Conservation (phyloP, 2,329 filamentous ascomycete genomes). For the Colletotrichum navitas region DNA sequence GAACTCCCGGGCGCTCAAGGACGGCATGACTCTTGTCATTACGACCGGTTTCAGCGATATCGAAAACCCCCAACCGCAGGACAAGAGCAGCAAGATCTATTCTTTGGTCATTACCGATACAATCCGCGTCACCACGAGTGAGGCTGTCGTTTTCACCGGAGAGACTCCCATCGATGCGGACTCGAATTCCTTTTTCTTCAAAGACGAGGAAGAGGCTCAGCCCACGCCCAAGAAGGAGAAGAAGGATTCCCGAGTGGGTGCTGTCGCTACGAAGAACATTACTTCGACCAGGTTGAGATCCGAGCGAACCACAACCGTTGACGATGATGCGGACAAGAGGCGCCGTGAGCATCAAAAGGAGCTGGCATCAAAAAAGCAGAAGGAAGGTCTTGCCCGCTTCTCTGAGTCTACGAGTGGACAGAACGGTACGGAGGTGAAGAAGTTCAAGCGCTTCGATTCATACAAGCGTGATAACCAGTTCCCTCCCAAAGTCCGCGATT, state of each 20-base stretch:
- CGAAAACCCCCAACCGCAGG: conserved; percentile 86
- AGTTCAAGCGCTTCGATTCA: conserved; percentile 98
- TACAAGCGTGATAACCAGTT: conserved; percentile 99
- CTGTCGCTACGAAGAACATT: conserved; percentile 94
- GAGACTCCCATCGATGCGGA: conserved; percentile 93
- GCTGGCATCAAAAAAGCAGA: conserved; percentile 86
- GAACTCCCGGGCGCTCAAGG: conserved; percentile 84
- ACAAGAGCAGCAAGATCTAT: conserved; percentile 90
- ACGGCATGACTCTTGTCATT: conserved; percentile 96
- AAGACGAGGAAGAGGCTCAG: conserved; percentile 91
- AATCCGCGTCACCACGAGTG: conserved; percentile 83
- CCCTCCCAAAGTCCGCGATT: conserved; percentile 82
- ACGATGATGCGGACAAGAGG: conserved; percentile 89
- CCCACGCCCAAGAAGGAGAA: conserved; percentile 92
- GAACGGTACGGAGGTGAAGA: conserved; percentile 94
- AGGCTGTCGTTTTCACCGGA: conserved; percentile 90
- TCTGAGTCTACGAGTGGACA: conserved; percentile 86
- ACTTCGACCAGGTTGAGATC: conserved; percentile 93
- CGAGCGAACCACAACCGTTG: conserved; percentile 87
- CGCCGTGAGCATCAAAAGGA: conserved; percentile 95
- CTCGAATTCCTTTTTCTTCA: conserved; percentile 98
- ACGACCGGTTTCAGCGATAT: conserved; percentile 92
- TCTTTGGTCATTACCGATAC: conserved; percentile 94
- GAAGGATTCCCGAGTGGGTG: conserved; percentile 84
- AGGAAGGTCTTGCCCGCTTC: conserved; percentile 87